Evolutionary conservation across 2,329 filamentous ascomycete species (phyloP).

Genomic region (Colletotrichum spinosum): DNA sequence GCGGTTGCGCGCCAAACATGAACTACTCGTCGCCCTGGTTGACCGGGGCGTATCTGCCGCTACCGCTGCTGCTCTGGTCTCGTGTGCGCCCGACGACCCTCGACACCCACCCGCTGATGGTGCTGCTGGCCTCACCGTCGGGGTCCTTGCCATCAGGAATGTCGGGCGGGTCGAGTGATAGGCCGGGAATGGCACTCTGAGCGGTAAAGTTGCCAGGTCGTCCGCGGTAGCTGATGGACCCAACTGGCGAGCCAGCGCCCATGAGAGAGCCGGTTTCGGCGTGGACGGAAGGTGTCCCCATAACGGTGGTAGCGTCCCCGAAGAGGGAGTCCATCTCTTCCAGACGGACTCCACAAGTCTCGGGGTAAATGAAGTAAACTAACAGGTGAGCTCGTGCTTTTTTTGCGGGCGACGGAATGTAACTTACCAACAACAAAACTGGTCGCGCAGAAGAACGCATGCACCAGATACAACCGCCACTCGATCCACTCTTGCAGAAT

Average conservation of each 20-base stretch:
- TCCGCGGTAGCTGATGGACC: conserved; percentile 78
- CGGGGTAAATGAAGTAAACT: conserved; percentile 98
- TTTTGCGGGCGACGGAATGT: conserved; percentile 4
- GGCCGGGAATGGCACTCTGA: conserved; percentile 79
- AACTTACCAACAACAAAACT: conserved; percentile 95
- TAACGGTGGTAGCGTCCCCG: conserved; percentile 88
- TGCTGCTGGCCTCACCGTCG: conserved; percentile 53
- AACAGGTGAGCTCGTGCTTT: conserved; percentile 39
- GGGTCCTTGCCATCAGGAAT: conserved; percentile 62
- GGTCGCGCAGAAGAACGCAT: conserved; percentile 95
- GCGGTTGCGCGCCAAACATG: conserved; percentile 12
- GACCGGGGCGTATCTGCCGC: conserved; percentile 52
- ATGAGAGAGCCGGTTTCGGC: conserved; percentile 85
- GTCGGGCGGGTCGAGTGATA: conserved; percentile 84
- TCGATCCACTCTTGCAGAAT: conserved; percentile 91
- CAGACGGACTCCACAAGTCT: conserved; percentile 93
- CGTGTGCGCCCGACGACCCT: conserved; percentile 54
- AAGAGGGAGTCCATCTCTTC: conserved; percentile 98
- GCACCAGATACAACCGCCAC: conserved; percentile 94
- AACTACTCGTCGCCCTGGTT: conserved; percentile 53
- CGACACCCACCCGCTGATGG: conserved; percentile 62
- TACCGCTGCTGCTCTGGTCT: conserved; percentile 51
- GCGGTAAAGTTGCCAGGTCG: conserved; percentile 63
- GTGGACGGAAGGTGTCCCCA: conserved; percentile 79
- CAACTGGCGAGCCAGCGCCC: conserved; percentile 80